These are phyloP conservation scores for Dentipellis fragilis DNA, from an alignment of 768 basidiomycete species.

Conservation along the genomic window DNA sequence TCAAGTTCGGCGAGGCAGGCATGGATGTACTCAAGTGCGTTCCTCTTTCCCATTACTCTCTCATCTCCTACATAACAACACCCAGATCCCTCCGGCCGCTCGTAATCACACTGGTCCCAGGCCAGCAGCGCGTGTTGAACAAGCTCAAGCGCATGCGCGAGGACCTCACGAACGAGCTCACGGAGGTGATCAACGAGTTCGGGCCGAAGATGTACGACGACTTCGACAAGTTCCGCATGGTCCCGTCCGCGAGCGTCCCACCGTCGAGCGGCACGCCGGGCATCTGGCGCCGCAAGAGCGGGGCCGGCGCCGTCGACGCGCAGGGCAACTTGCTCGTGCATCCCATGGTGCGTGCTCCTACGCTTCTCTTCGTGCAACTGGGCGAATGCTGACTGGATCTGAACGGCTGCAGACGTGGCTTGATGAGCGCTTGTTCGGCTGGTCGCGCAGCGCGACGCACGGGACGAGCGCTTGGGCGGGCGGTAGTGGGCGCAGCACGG, in stretches of 20 bases:
- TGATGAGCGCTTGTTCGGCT: conserved; percentile 87
- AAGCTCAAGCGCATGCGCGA: conserved; percentile 64
- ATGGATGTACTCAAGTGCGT: conserved; percentile 92
- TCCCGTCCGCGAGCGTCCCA: conserved; percentile 76
- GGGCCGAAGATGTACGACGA: conserved; percentile 82
- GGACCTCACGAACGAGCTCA: conserved; percentile 72
- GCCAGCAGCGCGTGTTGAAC: conserved; percentile 73
- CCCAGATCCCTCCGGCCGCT: conserved; percentile 81
- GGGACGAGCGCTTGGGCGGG: conserved; percentile 83
- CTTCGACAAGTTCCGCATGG: conserved; percentile 76
- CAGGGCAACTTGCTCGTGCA: conserved; percentile 80
- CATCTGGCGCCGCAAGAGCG: conserved; percentile 68
- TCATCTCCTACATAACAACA: not conserved
- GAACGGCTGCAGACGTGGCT: conserved; percentile 53
- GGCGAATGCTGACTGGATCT: not conserved
- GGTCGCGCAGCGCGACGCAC: conserved; percentile 61
- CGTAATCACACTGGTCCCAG: conserved; percentile 76
- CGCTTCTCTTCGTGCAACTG: not conserved
- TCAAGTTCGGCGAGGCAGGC: conserved; percentile 96
- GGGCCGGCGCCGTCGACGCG: conserved; percentile 65
- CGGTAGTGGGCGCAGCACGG: conserved; percentile 31
- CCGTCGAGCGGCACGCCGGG: conserved; percentile 69
- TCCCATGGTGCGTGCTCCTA: conserved; percentile 55
- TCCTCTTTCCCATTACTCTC: not conserved
- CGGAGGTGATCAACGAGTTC: conserved; percentile 74